These are phyloP conservation scores for Saksenaea vasiformis DNA, from an alignment of 371 early-diverging fungal genomes.

Conservation along the genomic window DNA sequence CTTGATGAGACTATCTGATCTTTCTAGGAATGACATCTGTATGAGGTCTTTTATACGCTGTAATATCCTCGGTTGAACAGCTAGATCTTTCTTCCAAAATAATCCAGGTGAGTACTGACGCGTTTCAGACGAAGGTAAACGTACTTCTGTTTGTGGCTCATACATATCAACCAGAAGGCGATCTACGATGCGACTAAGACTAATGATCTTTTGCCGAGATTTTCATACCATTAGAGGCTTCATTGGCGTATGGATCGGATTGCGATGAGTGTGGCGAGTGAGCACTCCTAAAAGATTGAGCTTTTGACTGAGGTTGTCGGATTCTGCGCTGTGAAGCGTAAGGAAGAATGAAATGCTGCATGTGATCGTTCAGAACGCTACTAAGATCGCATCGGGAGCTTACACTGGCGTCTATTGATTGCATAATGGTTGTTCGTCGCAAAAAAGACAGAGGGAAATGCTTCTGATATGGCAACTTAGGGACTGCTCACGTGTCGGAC, in stretches of 20 bases:
- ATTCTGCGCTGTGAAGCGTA: not conserved
- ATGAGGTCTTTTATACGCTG: slow-evolving; percentile 19
- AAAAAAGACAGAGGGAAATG: not conserved
- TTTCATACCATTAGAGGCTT: not conserved
- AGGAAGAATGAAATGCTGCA: not conserved
- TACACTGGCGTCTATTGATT: not conserved
- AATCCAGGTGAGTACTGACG: not conserved
- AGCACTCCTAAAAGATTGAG: not conserved
- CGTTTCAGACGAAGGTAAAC: not conserved
- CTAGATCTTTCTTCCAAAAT: slow-evolving; percentile 14
- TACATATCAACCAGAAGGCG: slow-evolving; percentile 37
- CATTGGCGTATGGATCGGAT: not conserved
- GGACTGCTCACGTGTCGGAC: not conserved
- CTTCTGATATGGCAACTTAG: not conserved
- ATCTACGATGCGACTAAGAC: not conserved
- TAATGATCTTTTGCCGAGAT: not conserved
- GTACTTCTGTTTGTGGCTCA: slow-evolving; percentile 26
- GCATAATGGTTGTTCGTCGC: not conserved
- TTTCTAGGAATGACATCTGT: slow-evolving; percentile 8
- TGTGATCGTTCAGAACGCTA: not conserved
- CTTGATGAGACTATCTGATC: slow-evolving; percentile 2
- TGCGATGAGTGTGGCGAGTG: not conserved
- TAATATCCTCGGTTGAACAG: slow-evolving; percentile 21
- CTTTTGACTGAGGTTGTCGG: not conserved
- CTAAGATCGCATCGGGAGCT: not conserved